A percentile compares a stretch with the other conserved stretches of the same genome.
Evolutionary conservation across 2,329 filamentous ascomycete species (phyloP).

Genomic region (Thelonectria discophora): DNA sequence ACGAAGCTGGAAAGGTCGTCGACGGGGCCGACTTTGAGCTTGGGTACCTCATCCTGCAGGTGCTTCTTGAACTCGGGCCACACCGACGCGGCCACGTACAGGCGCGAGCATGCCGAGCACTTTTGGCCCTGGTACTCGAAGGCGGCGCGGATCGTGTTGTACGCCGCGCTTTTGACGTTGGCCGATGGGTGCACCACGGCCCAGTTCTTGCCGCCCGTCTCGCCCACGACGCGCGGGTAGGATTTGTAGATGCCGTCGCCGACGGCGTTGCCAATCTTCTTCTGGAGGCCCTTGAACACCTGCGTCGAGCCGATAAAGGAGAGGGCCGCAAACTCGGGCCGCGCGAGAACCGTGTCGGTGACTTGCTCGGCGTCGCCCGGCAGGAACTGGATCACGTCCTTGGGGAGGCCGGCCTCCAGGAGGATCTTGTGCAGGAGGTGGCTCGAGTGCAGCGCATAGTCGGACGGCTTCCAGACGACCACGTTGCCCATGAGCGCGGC

Average conservation of each 20-base stretch:
- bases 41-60: constrained; percentile 48
- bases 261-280: constrained; percentile 44
- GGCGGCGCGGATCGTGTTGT: constrained; percentile 27
- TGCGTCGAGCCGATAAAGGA: constrained; percentile 51
- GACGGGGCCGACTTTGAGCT: constrained; percentile 51
- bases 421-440: constrained; percentile 51
- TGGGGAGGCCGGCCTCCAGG: constrained; percentile 51
- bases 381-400: constrained; percentile 50
- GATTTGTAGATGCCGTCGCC: constrained; percentile 44
- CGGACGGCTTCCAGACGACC: constrained; percentile 53
- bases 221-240: constrained; percentile 57
- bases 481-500: constrained; percentile 53
- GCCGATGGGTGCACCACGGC: constrained; percentile 53
- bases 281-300: constrained; percentile 48
- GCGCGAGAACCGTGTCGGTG: constrained; percentile 45
- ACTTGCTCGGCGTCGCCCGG: constrained; percentile 50
- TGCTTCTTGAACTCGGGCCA: constrained; percentile 38
- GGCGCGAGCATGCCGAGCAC: constrained; percentile 30
- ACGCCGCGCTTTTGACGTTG: constrained; percentile 30
- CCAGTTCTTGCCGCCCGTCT: constrained; percentile 64
- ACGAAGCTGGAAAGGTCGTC: constrained; percentile 52
- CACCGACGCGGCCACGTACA: constrained; percentile 40
- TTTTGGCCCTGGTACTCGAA: constrained; percentile 36
- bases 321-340: constrained; percentile 50
- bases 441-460: constrained; percentile 46